Conservation (phyloP, 108 stramenopile genomes). For the Pseudonitzschia multistriata region DNA sequence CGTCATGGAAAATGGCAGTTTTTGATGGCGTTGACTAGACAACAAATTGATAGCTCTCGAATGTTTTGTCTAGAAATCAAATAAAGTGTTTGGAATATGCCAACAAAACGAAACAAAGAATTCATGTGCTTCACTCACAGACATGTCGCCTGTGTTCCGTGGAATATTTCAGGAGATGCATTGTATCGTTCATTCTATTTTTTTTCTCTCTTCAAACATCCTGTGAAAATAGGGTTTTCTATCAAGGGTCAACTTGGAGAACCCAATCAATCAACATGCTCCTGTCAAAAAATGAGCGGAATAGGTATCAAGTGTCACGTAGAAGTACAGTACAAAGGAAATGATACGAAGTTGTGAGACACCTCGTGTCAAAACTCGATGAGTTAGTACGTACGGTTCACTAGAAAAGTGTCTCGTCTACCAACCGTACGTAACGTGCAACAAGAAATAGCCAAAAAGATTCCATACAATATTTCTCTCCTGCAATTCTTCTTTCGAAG, state of each 20-base stretch:
- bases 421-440: too few species aligned
- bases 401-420: neutral
- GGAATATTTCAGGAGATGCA: neutral
- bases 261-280: neutral
- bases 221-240: too few species aligned
- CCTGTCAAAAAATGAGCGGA: neutral
- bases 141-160: too few species aligned
- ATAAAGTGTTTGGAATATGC: too few species aligned
- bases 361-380: slow-evolving; percentile 2
- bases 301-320: neutral
- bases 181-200: neutral
- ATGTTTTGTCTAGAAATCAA: too few species aligned
- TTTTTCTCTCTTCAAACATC: too few species aligned
- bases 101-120: too few species aligned
- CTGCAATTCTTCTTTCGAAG: too few species aligned
- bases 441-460: neutral
- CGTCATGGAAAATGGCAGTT: too few species aligned
- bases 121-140: too few species aligned
- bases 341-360: neutral
- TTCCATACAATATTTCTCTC: neutral
- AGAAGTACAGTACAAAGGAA: neutral
- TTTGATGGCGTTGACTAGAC: too few species aligned
- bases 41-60: too few species aligned
- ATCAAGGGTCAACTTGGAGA: neutral
- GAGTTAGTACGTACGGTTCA: neutral